A percentile compares a stretch with the other conserved stretches of the same genome.
phyloP scores from a whole-genome alignment of 1,284 basidiomycete genomes.

The Cryptococcus hybrid region DNA sequence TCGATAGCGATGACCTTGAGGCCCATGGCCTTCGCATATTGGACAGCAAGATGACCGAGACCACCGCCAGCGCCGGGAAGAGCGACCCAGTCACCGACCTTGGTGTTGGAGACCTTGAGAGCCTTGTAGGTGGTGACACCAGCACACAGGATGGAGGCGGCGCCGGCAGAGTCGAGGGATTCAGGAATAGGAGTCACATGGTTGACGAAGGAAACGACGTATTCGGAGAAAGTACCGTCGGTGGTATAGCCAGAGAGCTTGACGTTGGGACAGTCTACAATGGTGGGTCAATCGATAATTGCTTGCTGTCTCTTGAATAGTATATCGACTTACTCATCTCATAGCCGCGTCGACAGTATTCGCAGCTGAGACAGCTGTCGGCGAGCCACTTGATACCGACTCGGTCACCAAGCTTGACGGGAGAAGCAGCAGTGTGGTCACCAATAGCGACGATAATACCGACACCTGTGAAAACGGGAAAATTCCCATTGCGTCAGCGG shows the following conservation, averaged over 20 bases:
- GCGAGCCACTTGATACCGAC: conserved; percentile 86
- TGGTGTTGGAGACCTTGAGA: conserved; percentile 68
- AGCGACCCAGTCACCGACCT: conserved; percentile 75
- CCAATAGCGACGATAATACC: conserved; percentile 72
- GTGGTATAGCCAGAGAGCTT: conserved; percentile 69
- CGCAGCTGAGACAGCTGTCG: conserved; percentile 67
- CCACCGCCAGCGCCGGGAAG: conserved; percentile 58
- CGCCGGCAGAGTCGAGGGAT: conserved; percentile 61
- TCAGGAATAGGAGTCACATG: conserved; percentile 76
- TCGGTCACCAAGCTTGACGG: conserved; percentile 64
- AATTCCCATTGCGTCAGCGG: too few relatives aligned
- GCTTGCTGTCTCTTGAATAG: neutral
- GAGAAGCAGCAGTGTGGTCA: conserved; percentile 59
- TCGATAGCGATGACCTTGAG: conserved; percentile 76
- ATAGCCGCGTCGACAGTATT: conserved; percentile 67
- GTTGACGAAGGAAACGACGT: conserved; percentile 57
- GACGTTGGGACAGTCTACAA: conserved; percentile 57
- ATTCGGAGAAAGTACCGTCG: conserved; percentile 82
- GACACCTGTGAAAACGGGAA: too few relatives aligned
- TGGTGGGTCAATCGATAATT: neutral
- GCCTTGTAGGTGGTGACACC: conserved; percentile 66
- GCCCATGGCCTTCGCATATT: conserved; percentile 78
- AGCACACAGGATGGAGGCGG: conserved; percentile 79
- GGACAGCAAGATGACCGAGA: conserved; percentile 59
- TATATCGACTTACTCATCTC: conserved; percentile 52